Evolutionary conservation across 2,329 filamentous ascomycete genomes (phyloP).

Genomic region (Bimuria novae-zelandiae): DNA sequence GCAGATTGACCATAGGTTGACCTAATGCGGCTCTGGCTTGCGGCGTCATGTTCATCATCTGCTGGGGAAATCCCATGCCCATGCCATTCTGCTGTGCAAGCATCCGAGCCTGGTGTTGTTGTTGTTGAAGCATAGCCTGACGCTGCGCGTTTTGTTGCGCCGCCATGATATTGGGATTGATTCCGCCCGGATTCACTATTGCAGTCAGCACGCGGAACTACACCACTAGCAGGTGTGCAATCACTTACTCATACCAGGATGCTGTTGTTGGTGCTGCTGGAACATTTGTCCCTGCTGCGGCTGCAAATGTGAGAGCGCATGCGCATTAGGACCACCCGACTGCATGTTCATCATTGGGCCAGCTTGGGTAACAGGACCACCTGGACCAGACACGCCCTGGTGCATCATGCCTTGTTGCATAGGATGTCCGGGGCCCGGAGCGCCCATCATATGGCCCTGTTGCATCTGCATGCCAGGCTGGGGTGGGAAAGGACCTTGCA

Average conservation of each 20-base stretch:
- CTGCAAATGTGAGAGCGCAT: conserved; percentile 73
- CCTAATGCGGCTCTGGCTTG: conserved; percentile 23
- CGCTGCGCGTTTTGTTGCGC: conserved; percentile 51
- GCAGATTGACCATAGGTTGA: conserved; percentile 31
- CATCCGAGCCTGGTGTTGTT: conserved; percentile 60
- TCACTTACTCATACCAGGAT: conserved; percentile 43
- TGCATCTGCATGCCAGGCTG: conserved; percentile 74
- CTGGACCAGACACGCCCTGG: conserved; percentile 73
- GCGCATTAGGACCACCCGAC: conserved; percentile 67
- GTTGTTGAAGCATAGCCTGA: conserved; percentile 52
- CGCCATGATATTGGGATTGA: conserved; percentile 47
- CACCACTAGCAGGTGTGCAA: too few species aligned
- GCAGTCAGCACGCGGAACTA: conserved; percentile 8
- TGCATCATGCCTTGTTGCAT: conserved; percentile 73
- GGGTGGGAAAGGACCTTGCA: conserved; percentile 72
- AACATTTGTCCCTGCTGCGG: conserved; percentile 64
- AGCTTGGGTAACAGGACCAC: conserved; percentile 70
- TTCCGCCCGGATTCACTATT: conserved; percentile 19
- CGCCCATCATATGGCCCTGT: conserved; percentile 66
- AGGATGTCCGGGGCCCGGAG: conserved; percentile 71
- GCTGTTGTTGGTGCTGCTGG: conserved; percentile 53
- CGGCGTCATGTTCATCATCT: conserved; percentile 21
- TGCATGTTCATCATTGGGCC: conserved; percentile 78
- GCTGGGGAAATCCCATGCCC: conserved; percentile 55
- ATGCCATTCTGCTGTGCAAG: conserved; percentile 58